A percentile compares a stretch with the other conserved stretches of the same genome.
These are phyloP conservation scores for Flaveria sonorensis DNA, from an alignment of 129 eudicot genomes.

Conservation along the genomic window DNA sequence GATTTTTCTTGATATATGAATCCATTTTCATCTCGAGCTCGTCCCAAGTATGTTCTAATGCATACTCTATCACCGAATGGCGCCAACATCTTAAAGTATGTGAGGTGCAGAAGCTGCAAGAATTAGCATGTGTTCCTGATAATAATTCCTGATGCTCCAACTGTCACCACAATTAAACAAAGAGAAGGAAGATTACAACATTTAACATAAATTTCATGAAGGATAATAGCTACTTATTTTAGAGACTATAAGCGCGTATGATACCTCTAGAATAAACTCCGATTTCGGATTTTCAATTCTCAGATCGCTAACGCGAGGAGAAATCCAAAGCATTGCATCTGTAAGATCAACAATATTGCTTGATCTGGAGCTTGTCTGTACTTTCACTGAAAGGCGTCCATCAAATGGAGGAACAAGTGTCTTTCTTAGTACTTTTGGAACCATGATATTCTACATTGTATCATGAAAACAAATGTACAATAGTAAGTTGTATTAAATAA, in stretches of 20 bases:
- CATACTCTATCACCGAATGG: background rate
- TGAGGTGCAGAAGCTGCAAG: conserved; percentile 19
- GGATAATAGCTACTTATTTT: no score
- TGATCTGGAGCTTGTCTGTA: background rate
- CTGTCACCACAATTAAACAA: conserved; percentile 1
- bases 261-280: no score
- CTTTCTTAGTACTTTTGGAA: conserved; percentile 12
- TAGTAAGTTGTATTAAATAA: background rate
- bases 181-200: background rate
- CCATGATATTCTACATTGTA: conserved; percentile 1
- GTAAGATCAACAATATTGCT: background rate
- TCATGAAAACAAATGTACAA: background rate
- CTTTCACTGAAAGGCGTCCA: background rate
- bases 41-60: background rate
- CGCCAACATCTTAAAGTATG: conserved; percentile 15
- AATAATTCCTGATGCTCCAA: background rate
- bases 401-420: conserved; percentile 12
- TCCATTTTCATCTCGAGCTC: background rate
- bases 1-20: background rate
- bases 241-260: no score
- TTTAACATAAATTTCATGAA: background rate
- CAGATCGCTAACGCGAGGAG: background rate
- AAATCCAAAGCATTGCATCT: conserved; percentile 21
- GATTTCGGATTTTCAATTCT: no score
- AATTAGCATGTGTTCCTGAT: background rate